Base-by-base conservation (phyloP, 306 rosid genomes). In the Coriaria nepalensis region DNA sequence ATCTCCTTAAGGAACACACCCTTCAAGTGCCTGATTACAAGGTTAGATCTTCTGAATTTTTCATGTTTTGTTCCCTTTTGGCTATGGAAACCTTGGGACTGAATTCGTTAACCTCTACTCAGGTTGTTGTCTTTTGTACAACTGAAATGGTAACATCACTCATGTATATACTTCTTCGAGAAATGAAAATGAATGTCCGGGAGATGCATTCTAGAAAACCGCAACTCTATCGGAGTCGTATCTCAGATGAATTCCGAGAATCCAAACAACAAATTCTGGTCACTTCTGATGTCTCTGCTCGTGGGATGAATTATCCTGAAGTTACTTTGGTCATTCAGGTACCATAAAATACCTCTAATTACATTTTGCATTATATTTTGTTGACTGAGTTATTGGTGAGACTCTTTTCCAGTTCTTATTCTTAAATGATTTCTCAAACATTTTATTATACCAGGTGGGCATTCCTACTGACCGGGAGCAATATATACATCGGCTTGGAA, bases 251-350 rank as follows among this genome's bases (percentile, higher is more conserved):
- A 75, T 90, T 90, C 55, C 75, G 49, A 73, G 78, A 64, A 65
- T 81, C 97, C 46, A 84, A 72, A 56, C 71, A 67, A 48, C 41
- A 76, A 63, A 75, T 81, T 79, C 95, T 90, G 50, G 86, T 84
- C 55, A 79, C 95, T 11, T 84, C 95, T 50, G 97, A 84, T 63
- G 97, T 90, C 60, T 81, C 95, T 29, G 68, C 97, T 4, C 87
- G 86, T 9, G 97, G 97, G 64, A 79, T 90, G 82, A 77, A 81
- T 68, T 84, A 90, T 60, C 97, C 97, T 38, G 95, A 84, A 68
- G 97, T 84, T 56, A 78, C 94, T n/a, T 72, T 90, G 75, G 92
- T 90, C 64, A 67, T 81, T 54, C 94, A 90, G 92, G 95, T 90
- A 68, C 49, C 11, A 48, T 37, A 55, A 41, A 46, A 59, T 20